Evolutionary conservation across 2,329 filamentous ascomycete genomes (phyloP).

Genomic region (Fusarium sp.): DNA sequence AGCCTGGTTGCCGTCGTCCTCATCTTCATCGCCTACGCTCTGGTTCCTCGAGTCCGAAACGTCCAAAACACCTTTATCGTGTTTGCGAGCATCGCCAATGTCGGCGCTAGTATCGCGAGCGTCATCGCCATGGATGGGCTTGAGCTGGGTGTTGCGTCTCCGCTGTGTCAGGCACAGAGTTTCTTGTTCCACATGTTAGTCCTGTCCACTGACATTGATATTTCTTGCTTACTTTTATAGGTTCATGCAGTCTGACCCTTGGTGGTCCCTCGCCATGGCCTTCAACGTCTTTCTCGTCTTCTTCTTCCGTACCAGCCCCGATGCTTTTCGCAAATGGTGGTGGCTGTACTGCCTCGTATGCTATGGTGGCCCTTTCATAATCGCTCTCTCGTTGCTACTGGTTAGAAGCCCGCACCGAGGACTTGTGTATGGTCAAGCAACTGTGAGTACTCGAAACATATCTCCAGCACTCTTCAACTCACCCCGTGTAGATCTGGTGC

Average conservation of each 20-base stretch:
- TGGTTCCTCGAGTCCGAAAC: conserved; percentile 65
- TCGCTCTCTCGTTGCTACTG: conserved; percentile 74
- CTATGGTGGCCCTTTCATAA: conserved; percentile 78
- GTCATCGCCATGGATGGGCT: conserved; percentile 78
- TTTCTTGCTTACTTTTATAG: conserved; percentile 56
- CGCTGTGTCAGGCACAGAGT: conserved; percentile 71
- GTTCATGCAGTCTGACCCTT: conserved; percentile 82
- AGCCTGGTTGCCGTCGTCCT: conserved; percentile 63
- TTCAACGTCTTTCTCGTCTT: conserved; percentile 82
- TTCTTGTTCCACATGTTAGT: conserved; percentile 76
- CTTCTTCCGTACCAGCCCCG: conserved; percentile 69
- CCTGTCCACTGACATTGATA: conserved; percentile 39
- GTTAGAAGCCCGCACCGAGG: conserved; percentile 55
- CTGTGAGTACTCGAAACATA: conserved; percentile 53
- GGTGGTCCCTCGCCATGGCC: conserved; percentile 87
- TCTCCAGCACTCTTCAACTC: conserved; percentile 7
- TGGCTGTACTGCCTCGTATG: conserved; percentile 78
- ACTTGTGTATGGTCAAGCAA: conserved; percentile 67
- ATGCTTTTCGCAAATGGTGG: conserved; percentile 78
- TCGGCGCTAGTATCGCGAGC: conserved; percentile 73
- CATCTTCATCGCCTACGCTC: conserved; percentile 64
- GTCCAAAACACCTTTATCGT: conserved; percentile 73
- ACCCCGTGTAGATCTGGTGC: conserved; percentile 66
- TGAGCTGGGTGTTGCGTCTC: conserved; percentile 60
- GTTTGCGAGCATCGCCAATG: conserved; percentile 70